Percentiles rank a stretch among this genome's conserved stretches.
Conservation (phyloP, 139 green algal genomes). For the Yamagishiella unicocca region DNA sequence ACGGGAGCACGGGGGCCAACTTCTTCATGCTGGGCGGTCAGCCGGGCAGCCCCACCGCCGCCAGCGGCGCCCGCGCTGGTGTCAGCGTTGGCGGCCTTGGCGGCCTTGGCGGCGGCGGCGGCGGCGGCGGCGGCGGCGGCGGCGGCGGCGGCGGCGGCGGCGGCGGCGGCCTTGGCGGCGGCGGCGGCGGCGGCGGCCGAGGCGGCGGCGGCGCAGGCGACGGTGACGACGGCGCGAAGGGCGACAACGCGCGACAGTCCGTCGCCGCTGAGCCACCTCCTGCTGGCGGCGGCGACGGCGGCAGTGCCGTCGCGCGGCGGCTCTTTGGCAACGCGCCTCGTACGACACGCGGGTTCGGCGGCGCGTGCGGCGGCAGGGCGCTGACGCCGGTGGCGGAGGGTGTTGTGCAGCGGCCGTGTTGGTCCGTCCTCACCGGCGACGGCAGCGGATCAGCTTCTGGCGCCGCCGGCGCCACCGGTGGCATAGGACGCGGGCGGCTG, state of each 20-base stretch:
- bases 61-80: background rate
- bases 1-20: slow-evolving; percentile 9
- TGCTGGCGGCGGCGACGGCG: background rate
- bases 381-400: background rate
- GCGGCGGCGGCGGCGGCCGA: too few species aligned
- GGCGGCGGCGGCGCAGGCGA: too few species aligned
- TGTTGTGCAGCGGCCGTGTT: background rate
- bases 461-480: background rate
- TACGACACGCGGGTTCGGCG: background rate
- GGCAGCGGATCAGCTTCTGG: background rate
- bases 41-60: background rate
- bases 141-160: background rate
- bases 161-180: too few species aligned
- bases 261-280: background rate
- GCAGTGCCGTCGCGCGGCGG: background rate
- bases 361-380: background rate
- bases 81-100: background rate
- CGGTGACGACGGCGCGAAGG: background rate
- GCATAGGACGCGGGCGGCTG: too few species aligned
- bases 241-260: background rate
- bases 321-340: background rate
- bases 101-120: background rate
- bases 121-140: too few species aligned
- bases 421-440: background rate
- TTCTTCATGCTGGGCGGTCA: slow-evolving; percentile 29